Conservation (phyloP, 352 stramenopile genomes). For the Phytopythium helicoides region DNA sequence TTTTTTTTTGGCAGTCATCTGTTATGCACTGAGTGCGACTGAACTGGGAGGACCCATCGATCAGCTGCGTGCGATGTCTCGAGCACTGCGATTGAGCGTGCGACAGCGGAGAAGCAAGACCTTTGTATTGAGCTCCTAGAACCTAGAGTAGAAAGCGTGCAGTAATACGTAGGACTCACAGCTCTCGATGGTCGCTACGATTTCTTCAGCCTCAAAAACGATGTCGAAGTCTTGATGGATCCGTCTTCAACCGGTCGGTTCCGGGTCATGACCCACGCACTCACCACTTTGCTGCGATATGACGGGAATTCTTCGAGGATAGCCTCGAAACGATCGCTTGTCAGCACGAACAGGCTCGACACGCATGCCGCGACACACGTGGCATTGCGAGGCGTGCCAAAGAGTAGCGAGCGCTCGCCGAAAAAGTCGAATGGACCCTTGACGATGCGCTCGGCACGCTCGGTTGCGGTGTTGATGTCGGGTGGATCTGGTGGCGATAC, state of each 20-base stretch:
- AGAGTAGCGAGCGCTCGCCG: slow-evolving; percentile 68
- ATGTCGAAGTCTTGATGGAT: not conserved
- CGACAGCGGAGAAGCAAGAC: no score
- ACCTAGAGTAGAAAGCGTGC: no score
- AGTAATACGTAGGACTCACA: no score
- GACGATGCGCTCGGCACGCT: slow-evolving; percentile 61
- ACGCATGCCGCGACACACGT: slow-evolving; percentile 68
- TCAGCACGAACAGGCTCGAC: slow-evolving; percentile 71
- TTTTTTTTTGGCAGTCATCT: no score
- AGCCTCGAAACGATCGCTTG: slow-evolving; percentile 56
- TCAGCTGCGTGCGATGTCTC: no score
- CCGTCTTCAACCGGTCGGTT: not conserved
- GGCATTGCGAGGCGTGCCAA: slow-evolving; percentile 62
- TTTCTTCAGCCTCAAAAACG: not conserved
- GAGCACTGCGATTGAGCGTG: no score
- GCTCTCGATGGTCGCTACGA: not conserved
- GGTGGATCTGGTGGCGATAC: slow-evolving; percentile 17
- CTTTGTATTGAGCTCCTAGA: no score
- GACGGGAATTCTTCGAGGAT: slow-evolving; percentile 67
- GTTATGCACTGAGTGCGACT: no score
- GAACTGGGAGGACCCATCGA: no score
- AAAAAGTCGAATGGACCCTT: slow-evolving; percentile 79
- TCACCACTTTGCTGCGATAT: slow-evolving; percentile 52
- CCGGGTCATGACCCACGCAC: slow-evolving; percentile 63
- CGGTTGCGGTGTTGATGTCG: slow-evolving; percentile 29